Evolutionary conservation across 768 basidiomycete genomes (phyloP).

Genomic region (Paxillus ammoniavirescens): DNA sequence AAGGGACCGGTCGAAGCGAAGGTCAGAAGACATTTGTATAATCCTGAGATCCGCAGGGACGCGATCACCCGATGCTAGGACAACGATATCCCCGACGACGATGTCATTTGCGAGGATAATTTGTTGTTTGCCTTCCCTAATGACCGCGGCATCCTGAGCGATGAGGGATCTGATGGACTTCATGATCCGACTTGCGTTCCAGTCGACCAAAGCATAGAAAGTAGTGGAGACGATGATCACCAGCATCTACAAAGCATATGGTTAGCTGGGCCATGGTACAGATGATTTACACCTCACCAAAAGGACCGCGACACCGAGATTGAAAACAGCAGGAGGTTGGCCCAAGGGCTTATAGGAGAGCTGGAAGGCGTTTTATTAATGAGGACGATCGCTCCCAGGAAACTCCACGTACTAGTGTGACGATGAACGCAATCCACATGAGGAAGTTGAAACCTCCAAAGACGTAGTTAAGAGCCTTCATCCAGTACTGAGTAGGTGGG

Average conservation of each 20-base stretch:
- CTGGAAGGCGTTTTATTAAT: slow-evolving; percentile 28
- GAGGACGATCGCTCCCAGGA: not conserved
- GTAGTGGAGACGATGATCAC: slow-evolving; percentile 42
- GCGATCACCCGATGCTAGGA: slow-evolving; percentile 53
- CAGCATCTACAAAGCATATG: slow-evolving; percentile 31
- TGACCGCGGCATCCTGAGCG: slow-evolving; percentile 55
- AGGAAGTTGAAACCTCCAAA: slow-evolving; percentile 60
- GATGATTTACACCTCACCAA: slow-evolving; percentile 36
- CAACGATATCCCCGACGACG: slow-evolving; percentile 55
- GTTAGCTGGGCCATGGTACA: not conserved
- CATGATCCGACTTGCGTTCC: slow-evolving; percentile 49
- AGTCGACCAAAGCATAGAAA: slow-evolving; percentile 53
- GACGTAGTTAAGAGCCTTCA: slow-evolving; percentile 51
- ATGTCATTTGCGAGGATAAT: slow-evolving; percentile 52
- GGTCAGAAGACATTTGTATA: slow-evolving; percentile 48
- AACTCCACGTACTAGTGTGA: slow-evolving; percentile 36
- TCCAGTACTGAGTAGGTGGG: slow-evolving; percentile 45
- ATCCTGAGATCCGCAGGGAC: slow-evolving; percentile 61
- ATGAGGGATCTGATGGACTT: slow-evolving; percentile 58
- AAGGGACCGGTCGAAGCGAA: slow-evolving; percentile 52
- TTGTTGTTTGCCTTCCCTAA: slow-evolving; percentile 47
- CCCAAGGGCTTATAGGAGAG: slow-evolving; percentile 54
- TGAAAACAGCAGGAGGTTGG: slow-evolving; percentile 39
- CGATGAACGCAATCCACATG: slow-evolving; percentile 54
- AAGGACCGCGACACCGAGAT: slow-evolving; percentile 52